Evolutionary conservation across 805 yeast species (phyloP), one percentile per base, ranked within the genome.

Genomic region (Metschnikowia lachancei): DNA sequence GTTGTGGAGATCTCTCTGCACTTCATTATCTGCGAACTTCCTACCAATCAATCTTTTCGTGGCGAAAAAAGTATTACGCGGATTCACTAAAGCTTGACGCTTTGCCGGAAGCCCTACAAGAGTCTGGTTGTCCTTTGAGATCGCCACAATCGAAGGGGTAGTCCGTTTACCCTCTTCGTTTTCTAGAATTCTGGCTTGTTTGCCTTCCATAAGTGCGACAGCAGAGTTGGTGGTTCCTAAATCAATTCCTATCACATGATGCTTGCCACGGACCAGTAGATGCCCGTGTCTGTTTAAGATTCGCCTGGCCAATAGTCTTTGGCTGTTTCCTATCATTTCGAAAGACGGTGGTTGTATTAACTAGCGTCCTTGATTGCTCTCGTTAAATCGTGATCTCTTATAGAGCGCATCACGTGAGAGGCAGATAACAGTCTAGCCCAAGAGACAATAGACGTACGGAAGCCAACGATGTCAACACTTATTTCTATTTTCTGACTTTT

Each of bases 221-320:
- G 94, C 95, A 36, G 92, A 85, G 67, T 87, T 87, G 36, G 95
- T 87, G 18, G 95, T 87, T 22, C 95, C 95, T 46, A 87, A 66
- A 65, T 87, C 95, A 52, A 87, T 86, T 47, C 95, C 95, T 41
- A 85, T 79, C 4, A 85, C 89, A 12, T 60, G 49, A 43, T 60
- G 65, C 29, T 57, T 59, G 46, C 47, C 45, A 4, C 65, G 51
- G 11, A 37, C 36, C 18, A 39, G 41, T 12, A 46, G 16, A 7
- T 18, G 26, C 6, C 30, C 12, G 12, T 20, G 13, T 12, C 7
- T 16, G n/a, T 28, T 45, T 11, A 45, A 19, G 5, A 13, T 9
- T 17, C 28, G n/a, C n/a, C 36, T 44, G 20, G 41, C n/a, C 11
- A 34, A 18, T 9, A 24, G 5, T 38, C 31, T 32, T n/a, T 32